Percentiles rank a stretch among this genome's conserved stretches.
These are phyloP conservation scores for Clonostachys byssicola DNA, from an alignment of 2,329 filamentous ascomycete genomes.

Conservation along the genomic window DNA sequence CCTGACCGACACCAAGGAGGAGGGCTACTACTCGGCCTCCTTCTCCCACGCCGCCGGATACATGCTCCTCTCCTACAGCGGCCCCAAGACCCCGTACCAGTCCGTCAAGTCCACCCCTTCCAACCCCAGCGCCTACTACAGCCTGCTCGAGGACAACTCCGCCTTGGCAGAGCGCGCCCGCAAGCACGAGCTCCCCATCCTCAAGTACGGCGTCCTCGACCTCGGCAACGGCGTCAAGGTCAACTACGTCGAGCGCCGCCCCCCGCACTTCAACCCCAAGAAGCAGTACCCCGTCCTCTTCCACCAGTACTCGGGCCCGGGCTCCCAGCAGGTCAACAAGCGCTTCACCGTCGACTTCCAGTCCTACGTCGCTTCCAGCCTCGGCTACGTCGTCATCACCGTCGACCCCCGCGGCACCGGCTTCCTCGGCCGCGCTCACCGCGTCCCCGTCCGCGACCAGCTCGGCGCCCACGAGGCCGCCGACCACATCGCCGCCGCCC, in stretches of 20 bases:
- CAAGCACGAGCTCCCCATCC: constrained; percentile 75
- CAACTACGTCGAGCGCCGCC: constrained; percentile 77
- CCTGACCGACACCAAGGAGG: constrained; percentile 67
- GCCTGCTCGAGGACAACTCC: constrained; percentile 75
- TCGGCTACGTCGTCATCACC: constrained; percentile 93
- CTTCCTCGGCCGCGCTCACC: constrained; percentile 78
- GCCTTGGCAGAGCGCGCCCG: constrained; percentile 64
- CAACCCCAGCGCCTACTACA: constrained; percentile 57
- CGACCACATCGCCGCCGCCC: constrained; percentile 88
- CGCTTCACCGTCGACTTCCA: constrained; percentile 85
- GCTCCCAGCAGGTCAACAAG: constrained; percentile 84
- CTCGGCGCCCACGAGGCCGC: constrained; percentile 80
- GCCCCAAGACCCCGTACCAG: constrained; percentile 86
- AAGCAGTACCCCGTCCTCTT: constrained; percentile 94
- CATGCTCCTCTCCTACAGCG: constrained; percentile 77
- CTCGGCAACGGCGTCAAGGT: constrained; percentile 69
- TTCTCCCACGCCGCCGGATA: constrained; percentile 84
- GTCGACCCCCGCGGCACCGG: constrained; percentile 93
- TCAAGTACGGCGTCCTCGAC: constrained; percentile 80
- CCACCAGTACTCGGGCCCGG: constrained; percentile 89
- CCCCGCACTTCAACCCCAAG: constrained; percentile 78
- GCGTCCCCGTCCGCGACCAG: constrained; percentile 77
- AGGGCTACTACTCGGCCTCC: constrained; percentile 77
- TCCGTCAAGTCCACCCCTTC: constrained; percentile 82
- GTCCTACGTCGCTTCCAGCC: constrained; percentile 75